phyloP scores from a whole-genome alignment of 495 filamentous ascomycete genomes.

The Aspergillus nanangensis region DNA sequence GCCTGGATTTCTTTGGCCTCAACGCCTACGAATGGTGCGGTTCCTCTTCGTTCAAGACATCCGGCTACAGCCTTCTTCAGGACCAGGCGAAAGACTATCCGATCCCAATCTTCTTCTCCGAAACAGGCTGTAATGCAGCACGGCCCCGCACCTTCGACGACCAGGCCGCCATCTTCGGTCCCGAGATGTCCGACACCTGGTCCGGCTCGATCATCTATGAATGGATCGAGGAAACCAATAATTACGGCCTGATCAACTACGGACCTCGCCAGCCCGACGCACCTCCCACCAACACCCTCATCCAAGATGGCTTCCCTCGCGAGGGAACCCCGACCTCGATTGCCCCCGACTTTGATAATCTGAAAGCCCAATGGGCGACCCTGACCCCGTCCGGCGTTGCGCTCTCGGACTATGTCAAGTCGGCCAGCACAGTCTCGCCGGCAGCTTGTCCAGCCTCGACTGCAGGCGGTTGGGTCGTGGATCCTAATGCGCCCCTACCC shows the following conservation, averaged over 20 bases:
- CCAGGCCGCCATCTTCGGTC: slow-evolving; percentile 70
- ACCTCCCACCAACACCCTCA: slow-evolving; percentile 36
- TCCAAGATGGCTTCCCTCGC: slow-evolving; percentile 63
- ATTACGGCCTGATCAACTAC: slow-evolving; percentile 83
- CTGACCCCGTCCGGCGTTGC: slow-evolving; percentile 63
- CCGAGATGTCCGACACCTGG: slow-evolving; percentile 69
- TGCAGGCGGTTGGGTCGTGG: slow-evolving; percentile 63
- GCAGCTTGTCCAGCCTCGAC: slow-evolving; percentile 70
- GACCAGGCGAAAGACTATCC: slow-evolving; percentile 53
- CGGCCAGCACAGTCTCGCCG: slow-evolving; percentile 45
- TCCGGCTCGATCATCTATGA: slow-evolving; percentile 84
- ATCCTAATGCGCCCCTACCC: slow-evolving; percentile 64
- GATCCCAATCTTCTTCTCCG: slow-evolving; percentile 82
- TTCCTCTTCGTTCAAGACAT: slow-evolving; percentile 56
- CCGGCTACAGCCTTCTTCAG: slow-evolving; percentile 67
- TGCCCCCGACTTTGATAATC: slow-evolving; percentile 70
- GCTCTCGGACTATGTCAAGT: slow-evolving; percentile 58
- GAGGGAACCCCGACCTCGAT: slow-evolving; percentile 71
- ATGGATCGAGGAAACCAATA: slow-evolving; percentile 82
- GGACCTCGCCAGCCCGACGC: slow-evolving; percentile 36
- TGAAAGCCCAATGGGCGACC: slow-evolving; percentile 73
- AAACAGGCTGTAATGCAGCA: slow-evolving; percentile 71
- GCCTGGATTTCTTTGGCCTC: slow-evolving; percentile 77
- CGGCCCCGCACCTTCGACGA: slow-evolving; percentile 70
- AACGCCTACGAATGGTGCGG: slow-evolving; percentile 90